Evolutionary conservation across 1,139 yeast species (phyloP), one percentile per base, ranked within the genome.

Genomic region (Saccharomycopsis hybrid): DNA sequence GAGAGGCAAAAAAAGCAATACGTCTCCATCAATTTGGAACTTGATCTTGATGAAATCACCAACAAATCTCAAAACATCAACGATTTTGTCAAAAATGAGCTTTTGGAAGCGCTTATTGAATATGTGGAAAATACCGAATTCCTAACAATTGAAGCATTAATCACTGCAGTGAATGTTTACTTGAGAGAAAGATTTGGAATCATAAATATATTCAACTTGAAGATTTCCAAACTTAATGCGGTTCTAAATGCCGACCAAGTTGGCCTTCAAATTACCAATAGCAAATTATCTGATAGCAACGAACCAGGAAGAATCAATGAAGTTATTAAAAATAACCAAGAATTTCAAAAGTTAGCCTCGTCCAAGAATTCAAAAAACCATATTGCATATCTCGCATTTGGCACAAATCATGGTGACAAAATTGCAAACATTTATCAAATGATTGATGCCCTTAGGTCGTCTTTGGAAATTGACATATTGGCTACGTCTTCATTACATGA

Each of bases 141-240:
- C 69, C 85, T 87, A 61, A 92, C 98, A 0, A 95, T 92, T 2
- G 98, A 92, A 62, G 96, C 97, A 0, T 73, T 92, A 54, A 95
- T 86, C 2, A 77, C 81, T 54, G 76, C 80, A 9, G 82, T 88
- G 28, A 58, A 65, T 83, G 46, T 71, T 82, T 2, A 71, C 77
- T 47, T 74, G 73, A 53, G 37, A 13, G 31, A 33, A 7, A 28
- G 30, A 24, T 62, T 64, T 7, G 55, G 57, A 2, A 52, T 55
- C 5, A 66, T 73, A 2, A 57, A 62, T 3, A 67, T 69, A 37
- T 75, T 80, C 4, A 67, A 68, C 3, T 90, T 85, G 0, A 73
- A 72, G 28, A 95, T 89, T 1, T 78, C 82, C 41, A 92, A 92
- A 64, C 90, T 96, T 2, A 85, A 88, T 60, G 97, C 97, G 1